Evolutionary conservation across 129 eudicot species (phyloP).

Genomic region (Pittosporum tobira): DNA sequence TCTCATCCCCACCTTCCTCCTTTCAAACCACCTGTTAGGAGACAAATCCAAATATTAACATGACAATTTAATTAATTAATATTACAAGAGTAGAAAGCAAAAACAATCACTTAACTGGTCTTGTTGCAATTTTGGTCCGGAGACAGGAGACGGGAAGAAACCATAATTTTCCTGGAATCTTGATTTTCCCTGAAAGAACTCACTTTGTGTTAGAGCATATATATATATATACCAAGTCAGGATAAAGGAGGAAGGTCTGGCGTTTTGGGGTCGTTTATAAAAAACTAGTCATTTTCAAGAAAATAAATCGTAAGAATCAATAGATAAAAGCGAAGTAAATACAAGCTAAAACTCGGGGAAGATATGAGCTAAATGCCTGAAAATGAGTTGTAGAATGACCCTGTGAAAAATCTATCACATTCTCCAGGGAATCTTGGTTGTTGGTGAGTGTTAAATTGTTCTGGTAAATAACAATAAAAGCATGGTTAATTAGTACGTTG

Average conservation of each 20-base stretch:
- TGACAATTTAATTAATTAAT: neutral
- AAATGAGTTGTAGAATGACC: constrained; percentile 63
- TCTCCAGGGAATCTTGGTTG: constrained; percentile 30
- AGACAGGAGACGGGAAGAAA: constrained; percentile 31
- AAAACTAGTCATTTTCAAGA: no score
- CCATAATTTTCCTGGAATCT: constrained; percentile 42
- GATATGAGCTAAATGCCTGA: constrained; percentile 23
- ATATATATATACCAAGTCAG: no score
- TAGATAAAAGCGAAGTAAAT: neutral
- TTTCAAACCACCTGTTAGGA: constrained; percentile 53
- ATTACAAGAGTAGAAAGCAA: neutral
- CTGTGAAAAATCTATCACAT: constrained; percentile 48
- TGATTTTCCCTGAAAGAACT: constrained; percentile 36
- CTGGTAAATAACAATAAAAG: constrained; percentile 10
- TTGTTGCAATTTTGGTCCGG: constrained; percentile 40
- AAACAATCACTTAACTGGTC: constrained; percentile 51
- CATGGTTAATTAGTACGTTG: neutral
- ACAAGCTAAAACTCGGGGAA: neutral
- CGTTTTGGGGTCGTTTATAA: no score
- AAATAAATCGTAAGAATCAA: neutral
- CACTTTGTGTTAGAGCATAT: constrained; percentile 6
- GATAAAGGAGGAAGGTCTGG: no score
- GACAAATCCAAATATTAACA: neutral
- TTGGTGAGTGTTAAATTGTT: constrained; percentile 27
- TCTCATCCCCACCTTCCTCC: constrained; percentile 23